Percentiles rank a stretch among this genome's conserved stretches.
These are phyloP conservation scores for Inonotus obliquus DNA, from an alignment of 1,284 basidiomycete species.

Conservation along the genomic window DNA sequence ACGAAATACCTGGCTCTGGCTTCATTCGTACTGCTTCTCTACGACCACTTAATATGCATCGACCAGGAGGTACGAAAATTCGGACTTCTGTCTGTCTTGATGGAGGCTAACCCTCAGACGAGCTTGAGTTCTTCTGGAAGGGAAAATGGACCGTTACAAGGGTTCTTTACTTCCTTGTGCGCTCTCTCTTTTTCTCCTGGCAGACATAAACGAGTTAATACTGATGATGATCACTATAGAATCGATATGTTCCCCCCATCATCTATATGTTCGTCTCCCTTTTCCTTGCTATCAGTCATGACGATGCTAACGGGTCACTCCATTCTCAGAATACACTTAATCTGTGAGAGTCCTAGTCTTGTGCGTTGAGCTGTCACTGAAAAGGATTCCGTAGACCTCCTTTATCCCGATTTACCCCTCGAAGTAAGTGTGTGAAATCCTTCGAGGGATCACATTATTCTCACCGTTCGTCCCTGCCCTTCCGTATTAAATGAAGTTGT, in stretches of 20 bases:
- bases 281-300: not conserved
- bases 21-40: slow-evolving; percentile 14
- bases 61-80: slow-evolving; percentile 13
- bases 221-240: slow-evolving; percentile 1
- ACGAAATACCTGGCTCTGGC: slow-evolving; percentile 11
- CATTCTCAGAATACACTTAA: slow-evolving; percentile 8
- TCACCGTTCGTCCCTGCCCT: not conserved
- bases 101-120: not conserved
- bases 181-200: not conserved
- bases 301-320: not conserved
- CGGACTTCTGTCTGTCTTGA: not conserved
- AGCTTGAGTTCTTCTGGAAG: slow-evolving; percentile 18
- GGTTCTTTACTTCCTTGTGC: slow-evolving; percentile 16
- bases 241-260: slow-evolving; percentile 17
- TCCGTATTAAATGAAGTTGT: not conserved
- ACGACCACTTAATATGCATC: slow-evolving; percentile 17
- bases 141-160: slow-evolving; percentile 13
- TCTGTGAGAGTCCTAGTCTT: slow-evolving; percentile 1
- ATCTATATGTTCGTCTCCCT: slow-evolving; percentile 14
- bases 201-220: not conserved
- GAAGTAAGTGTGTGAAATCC: slow-evolving; percentile 9
- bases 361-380: not conserved
- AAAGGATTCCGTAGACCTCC: slow-evolving; percentile 7
- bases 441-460: not conserved
- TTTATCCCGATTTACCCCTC: slow-evolving; percentile 3